Evolutionary conservation across 352 stramenopile genomes (phyloP), one percentile per base, ranked within the genome.

Genomic region (Phytophthora sansomeana): DNA sequence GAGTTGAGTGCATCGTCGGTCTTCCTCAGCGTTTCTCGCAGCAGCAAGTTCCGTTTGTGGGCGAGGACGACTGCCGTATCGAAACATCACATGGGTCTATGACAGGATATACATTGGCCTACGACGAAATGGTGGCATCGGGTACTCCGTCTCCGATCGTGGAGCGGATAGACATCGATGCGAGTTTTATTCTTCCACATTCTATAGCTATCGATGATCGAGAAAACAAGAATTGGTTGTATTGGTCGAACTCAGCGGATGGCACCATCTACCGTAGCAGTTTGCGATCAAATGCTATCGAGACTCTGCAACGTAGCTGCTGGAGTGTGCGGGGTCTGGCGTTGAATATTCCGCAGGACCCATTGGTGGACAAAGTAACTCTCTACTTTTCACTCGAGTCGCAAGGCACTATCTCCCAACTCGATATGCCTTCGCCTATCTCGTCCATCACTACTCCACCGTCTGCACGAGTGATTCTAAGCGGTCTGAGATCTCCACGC

Each of bases 171-270:
- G 71, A 84, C 13, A 71, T 92, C 13, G 43, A 69, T 9, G 36
- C 58, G 13, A 63, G 44, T 10, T 63, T 57, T n/a, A 50, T 91
- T 9, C 56, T 75, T 8, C 83, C 85, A 2, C 80, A 87, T 6
- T 78, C 85, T 4, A 55, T 92, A 17, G 70, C 63, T 6, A 65
- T 91, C 16, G 74, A 85, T 17, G 64, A 78, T 64, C 48, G 71
- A 19, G 46, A 52, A 19, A 32, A 19, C 6, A 26, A 75, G 21
- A 53, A 80, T 38, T 86, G 77, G 67, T 56, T 93, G 4, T 92
- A 88, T 60, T 93, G 85, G 85, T 86, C 83, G 29, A 93, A 92
- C 42, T 85, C 83, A 6, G 67, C 58, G 1, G 85, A 93, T 33
- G 83, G 85, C 0, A 69, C 43, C 1, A 85, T 93, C 35, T 93